Percentiles rank a stretch among this genome's conserved stretches.
Conservation (phyloP, 164 flowering plant species). For the Tetracentron sinense region DNA sequence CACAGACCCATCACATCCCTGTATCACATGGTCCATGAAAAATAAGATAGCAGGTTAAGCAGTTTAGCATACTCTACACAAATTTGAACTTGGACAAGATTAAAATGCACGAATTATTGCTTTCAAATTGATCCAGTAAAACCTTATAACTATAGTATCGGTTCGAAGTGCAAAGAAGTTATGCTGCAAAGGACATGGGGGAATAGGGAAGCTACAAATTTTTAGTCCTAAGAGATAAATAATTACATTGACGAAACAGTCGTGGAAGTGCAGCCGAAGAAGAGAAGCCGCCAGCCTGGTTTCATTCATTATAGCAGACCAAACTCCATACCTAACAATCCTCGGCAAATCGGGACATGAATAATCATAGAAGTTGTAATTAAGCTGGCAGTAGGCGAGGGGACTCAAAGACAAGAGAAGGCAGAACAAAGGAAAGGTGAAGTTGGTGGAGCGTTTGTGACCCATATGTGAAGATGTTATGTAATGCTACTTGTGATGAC, state of each 20-base stretch:
- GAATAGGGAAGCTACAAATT: too few species aligned
- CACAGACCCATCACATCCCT: conserved; percentile 83
- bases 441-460: conserved; percentile 3
- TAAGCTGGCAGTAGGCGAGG: conserved; percentile 41
- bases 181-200: too few species aligned
- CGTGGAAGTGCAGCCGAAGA: conserved; percentile 71
- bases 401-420: conserved; percentile 23
- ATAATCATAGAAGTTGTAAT: conserved; percentile 39
- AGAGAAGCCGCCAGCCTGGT: conserved; percentile 73
- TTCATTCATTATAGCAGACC: conserved; percentile 57
- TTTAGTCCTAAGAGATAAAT: not conserved
- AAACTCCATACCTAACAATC: conserved; percentile 48
- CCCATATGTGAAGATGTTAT: conserved; percentile 23
- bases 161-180: too few species aligned
- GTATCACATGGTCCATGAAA: conserved; percentile 22
- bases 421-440: conserved; percentile 22
- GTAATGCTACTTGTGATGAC: not conserved
- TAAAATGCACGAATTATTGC: too few species aligned
- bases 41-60: conserved; percentile 37
- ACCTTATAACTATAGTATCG: too few species aligned
- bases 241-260: conserved; percentile 68
- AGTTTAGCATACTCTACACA: too few species aligned
- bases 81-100: too few species aligned
- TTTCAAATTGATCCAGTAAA: too few species aligned
- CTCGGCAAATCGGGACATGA: conserved; percentile 53